Conservation (phyloP, 176 grass and related monocot species). For the Olyra latifolia region DNA sequence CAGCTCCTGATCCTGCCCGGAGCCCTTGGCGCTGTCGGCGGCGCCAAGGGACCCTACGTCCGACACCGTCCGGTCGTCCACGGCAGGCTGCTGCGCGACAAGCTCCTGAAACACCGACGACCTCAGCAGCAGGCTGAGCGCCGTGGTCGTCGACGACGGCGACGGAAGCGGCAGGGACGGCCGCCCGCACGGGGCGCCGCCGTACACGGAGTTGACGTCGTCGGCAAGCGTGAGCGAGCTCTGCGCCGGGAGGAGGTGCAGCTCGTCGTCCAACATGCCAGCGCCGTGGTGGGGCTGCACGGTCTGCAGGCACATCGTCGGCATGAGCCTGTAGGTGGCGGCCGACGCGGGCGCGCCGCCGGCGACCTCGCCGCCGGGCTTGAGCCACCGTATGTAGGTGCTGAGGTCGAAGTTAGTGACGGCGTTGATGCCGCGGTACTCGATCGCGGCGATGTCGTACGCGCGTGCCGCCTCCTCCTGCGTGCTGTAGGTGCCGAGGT, state of each 20-base stretch:
- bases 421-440: conserved; percentile 76
- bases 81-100: conserved; percentile 25
- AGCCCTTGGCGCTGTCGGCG: not conserved
- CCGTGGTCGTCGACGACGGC: conserved; percentile 46
- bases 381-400: conserved; percentile 79
- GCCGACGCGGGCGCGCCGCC: not conserved
- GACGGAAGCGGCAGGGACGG: not conserved
- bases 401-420: conserved; percentile 82
- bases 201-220: conserved; percentile 18
- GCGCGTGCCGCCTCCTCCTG: conserved; percentile 70
- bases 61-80: not conserved
- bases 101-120: conserved; percentile 65
- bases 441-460: conserved; percentile 80
- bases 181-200: not conserved
- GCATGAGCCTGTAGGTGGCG: not conserved
- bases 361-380: conserved; percentile 13
- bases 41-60: too few relatives aligned
- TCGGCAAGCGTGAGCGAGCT: not conserved
- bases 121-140: conserved; percentile 58
- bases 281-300: not conserved
- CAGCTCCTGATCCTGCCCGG: not conserved
- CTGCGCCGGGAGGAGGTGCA: conserved; percentile 12
- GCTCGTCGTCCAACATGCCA: not conserved
- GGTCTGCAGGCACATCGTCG: not conserved
- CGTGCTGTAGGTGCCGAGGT: conserved; percentile 71